Evolutionary conservation across 2,329 filamentous ascomycete genomes (phyloP).

Genomic region (Curvularia sp.): DNA sequence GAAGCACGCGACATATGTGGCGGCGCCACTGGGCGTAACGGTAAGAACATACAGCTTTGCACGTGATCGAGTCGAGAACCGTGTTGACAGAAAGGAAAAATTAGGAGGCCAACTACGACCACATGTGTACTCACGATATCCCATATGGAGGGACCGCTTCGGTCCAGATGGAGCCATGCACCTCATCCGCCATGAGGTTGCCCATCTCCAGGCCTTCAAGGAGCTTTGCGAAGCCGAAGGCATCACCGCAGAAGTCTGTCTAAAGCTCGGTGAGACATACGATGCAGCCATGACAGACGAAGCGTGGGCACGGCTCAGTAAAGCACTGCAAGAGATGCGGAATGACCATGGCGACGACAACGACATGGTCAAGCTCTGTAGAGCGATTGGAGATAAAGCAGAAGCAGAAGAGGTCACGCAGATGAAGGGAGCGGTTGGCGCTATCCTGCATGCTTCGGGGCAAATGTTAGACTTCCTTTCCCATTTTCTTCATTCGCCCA

Average conservation of each 20-base stretch:
- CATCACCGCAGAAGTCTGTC: constrained; percentile 19
- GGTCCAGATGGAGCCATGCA: constrained; percentile 21
- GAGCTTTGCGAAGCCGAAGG: constrained; percentile 16
- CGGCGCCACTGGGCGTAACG: constrained; percentile 21
- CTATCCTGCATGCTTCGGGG: constrained; percentile 17
- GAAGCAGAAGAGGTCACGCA: constrained; percentile 19
- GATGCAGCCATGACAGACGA: constrained; percentile 26
- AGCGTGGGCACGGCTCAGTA: constrained; percentile 20
- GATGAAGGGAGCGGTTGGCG: constrained; percentile 20
- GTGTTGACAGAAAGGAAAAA: not conserved
- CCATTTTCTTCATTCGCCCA: not conserved
- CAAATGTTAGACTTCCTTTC: constrained; percentile 16
- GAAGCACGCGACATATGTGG: constrained; percentile 23
- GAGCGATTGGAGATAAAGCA: constrained; percentile 4
- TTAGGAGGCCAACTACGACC: constrained; percentile 24
- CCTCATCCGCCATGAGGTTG: constrained; percentile 20
- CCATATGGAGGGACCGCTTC: constrained; percentile 17
- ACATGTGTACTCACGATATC: constrained; percentile 23
- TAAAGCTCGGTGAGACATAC: constrained; percentile 23
- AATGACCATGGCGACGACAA: constrained; percentile 19
- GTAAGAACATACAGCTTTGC: not conserved
- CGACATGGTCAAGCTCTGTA: constrained; percentile 17
- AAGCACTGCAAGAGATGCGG: constrained; percentile 18
- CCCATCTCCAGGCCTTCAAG: constrained; percentile 18
- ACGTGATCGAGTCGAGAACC: not conserved